These are phyloP conservation scores for Favolaschia claudopus DNA, from an alignment of 768 basidiomycete genomes.

Conservation along the genomic window DNA sequence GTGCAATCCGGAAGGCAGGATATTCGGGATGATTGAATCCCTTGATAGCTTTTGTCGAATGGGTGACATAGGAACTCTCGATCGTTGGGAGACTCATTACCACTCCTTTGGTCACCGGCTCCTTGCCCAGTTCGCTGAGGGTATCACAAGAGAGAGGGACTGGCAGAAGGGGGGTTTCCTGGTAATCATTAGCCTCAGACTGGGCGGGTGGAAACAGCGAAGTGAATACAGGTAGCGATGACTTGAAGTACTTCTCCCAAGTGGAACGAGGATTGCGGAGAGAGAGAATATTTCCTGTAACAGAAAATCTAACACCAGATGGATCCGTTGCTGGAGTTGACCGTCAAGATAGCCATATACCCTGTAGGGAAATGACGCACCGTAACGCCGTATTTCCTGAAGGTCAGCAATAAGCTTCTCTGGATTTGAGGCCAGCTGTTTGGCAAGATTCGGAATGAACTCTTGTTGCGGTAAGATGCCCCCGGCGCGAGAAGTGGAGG, in stretches of 20 bases:
- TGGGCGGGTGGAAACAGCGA: neutral
- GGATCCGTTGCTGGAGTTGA: conserved; percentile 75
- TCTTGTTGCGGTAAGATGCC: conserved; percentile 79
- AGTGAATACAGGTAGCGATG: conserved; percentile 58
- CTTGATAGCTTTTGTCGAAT: conserved; percentile 79
- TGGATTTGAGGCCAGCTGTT: conserved; percentile 76
- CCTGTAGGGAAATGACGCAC: conserved; percentile 53
- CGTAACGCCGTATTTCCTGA: conserved; percentile 69
- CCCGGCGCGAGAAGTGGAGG: conserved; percentile 72
- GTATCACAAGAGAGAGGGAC: conserved; percentile 73
- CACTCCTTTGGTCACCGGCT: conserved; percentile 78
- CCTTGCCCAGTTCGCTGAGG: conserved; percentile 76
- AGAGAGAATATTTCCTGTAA: conserved; percentile 84
- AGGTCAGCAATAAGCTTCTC: conserved; percentile 76
- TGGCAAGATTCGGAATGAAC: conserved; percentile 77
- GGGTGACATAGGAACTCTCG: conserved; percentile 87
- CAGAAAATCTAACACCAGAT: conserved; percentile 84
- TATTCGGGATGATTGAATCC: conserved; percentile 86
- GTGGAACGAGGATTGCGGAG: conserved; percentile 75
- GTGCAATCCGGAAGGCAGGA: conserved; percentile 84
- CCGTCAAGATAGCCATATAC: neutral
- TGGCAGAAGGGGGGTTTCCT: conserved; percentile 66
- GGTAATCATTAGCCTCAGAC: conserved; percentile 9
- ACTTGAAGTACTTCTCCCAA: conserved; percentile 76
- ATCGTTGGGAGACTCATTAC: conserved; percentile 92